Conservation (phyloP, 768 basidiomycete species). For the Suillus clintonianus region DNA sequence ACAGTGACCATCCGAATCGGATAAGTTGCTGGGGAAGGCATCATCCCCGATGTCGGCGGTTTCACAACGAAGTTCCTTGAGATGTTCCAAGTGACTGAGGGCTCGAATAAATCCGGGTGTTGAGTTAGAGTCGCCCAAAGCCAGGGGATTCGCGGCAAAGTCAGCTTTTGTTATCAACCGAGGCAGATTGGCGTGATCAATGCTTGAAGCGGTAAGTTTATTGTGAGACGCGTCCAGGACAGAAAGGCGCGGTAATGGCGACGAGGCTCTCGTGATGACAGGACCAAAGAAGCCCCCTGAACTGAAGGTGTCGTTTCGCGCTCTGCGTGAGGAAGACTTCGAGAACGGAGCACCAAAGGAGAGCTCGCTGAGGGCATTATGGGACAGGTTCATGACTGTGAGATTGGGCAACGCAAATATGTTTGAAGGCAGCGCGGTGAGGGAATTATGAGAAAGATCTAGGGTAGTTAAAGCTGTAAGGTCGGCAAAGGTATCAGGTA, state of each 20-base stretch:
- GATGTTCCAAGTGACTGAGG: conserved; percentile 46
- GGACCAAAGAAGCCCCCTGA: conserved; percentile 65
- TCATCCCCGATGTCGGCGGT: conserved; percentile 62
- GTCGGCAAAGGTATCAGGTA: conserved; percentile 71
- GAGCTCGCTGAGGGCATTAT: conserved; percentile 63
- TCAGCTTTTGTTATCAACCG: conserved; percentile 56
- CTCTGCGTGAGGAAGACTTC: conserved; percentile 17
- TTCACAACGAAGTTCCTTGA: conserved; percentile 61
- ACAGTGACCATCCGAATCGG: conserved; percentile 16
- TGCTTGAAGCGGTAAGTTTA: conserved; percentile 52
- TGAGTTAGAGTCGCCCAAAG: conserved; percentile 31
- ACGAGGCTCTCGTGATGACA: conserved; percentile 58
- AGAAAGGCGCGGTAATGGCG: conserved; percentile 67
- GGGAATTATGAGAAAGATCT: conserved; percentile 74
- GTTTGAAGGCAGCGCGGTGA: conserved; percentile 62
- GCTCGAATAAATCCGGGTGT: conserved; percentile 40
- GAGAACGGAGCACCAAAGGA: conserved; percentile 65
- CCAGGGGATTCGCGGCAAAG: conserved; percentile 69
- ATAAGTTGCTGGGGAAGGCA: conserved; percentile 45
- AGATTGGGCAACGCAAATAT: conserved; percentile 72
- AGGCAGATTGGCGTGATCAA: conserved; percentile 59
- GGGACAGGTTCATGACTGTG: conserved; percentile 65
- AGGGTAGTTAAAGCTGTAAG: conserved; percentile 64
- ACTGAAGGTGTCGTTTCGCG: conserved; percentile 28
- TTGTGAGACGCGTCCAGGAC: conserved; percentile 69